These are phyloP conservation scores for Alnus glutinosa DNA, from an alignment of 306 rosid species.

Conservation along the genomic window DNA sequence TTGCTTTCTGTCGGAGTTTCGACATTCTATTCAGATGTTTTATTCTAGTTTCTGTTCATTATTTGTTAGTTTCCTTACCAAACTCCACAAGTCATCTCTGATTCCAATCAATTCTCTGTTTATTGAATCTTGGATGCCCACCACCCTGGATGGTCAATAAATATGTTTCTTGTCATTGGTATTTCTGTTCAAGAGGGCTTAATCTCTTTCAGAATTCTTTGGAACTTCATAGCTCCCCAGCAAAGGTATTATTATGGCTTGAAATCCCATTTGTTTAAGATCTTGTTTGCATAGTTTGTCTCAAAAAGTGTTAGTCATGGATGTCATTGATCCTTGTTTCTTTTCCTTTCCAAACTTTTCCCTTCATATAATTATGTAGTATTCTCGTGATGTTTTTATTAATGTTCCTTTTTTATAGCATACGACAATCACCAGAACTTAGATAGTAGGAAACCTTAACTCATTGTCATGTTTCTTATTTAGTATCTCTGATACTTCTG, in stretches of 20 bases:
- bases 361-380: neutral
- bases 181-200: too few relatives aligned
- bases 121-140: neutral
- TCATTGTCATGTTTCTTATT: neutral
- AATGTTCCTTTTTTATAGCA: neutral
- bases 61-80: conserved; percentile 20
- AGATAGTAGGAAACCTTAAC: neutral
- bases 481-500: neutral
- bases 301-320: neutral
- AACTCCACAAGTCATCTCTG: conserved; percentile 43
- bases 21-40: neutral
- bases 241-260: neutral
- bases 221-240: neutral
- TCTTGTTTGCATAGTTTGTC: neutral
- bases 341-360: neutral
- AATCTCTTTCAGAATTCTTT: neutral
- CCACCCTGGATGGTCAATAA: neutral
- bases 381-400: neutral
- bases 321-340: too few relatives aligned
- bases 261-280: neutral
- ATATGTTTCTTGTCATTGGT: neutral
- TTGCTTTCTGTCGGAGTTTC: conserved; percentile 9
- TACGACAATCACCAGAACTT: neutral
- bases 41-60: neutral
- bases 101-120: conserved; percentile 27